These are phyloP conservation scores for Alternaria sp. DNA, from an alignment of 2,329 filamentous ascomycete species.

Conservation along the genomic window DNA sequence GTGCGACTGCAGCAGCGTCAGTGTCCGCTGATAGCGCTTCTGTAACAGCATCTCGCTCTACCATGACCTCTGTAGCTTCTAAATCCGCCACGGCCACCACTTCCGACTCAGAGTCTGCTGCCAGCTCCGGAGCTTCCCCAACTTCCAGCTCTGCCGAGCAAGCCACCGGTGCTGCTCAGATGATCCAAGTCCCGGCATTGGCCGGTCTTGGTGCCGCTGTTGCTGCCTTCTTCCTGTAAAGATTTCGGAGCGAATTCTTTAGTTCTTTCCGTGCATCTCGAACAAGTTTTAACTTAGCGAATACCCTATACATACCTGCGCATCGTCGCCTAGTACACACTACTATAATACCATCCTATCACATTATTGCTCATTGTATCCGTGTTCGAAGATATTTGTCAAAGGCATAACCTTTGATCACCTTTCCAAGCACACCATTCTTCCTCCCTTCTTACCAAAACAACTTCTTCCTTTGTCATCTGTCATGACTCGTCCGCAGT, in stretches of 20 bases:
- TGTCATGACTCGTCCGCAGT: constrained; percentile 24
- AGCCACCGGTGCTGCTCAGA: constrained; percentile 17
- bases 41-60: constrained; percentile 3
- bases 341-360: neutral
- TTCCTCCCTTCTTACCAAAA: constrained; percentile 41
- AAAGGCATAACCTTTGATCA: no score
- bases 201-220: constrained; percentile 42
- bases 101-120: constrained; percentile 1
- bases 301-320: constrained; percentile 2
- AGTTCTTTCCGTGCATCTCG: neutral
- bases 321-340: neutral
- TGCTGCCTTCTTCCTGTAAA: constrained; percentile 36
- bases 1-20: constrained; percentile 32
- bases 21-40: constrained; percentile 24
- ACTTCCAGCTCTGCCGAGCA: constrained; percentile 5
- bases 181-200: constrained; percentile 33
- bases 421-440: constrained; percentile 27
- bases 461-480: constrained; percentile 26
- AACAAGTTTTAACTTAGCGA: neutral
- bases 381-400: neutral
- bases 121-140: constrained; percentile 7
- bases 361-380: neutral
- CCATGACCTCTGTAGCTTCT: constrained; percentile 10
- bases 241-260: neutral
- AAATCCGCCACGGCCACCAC: neutral